Percentiles rank a stretch among this genome's conserved stretches.
Evolutionary conservation across 345 rosid genomes (phyloP).

Genomic region (Eucalyptus erythrocorys): DNA sequence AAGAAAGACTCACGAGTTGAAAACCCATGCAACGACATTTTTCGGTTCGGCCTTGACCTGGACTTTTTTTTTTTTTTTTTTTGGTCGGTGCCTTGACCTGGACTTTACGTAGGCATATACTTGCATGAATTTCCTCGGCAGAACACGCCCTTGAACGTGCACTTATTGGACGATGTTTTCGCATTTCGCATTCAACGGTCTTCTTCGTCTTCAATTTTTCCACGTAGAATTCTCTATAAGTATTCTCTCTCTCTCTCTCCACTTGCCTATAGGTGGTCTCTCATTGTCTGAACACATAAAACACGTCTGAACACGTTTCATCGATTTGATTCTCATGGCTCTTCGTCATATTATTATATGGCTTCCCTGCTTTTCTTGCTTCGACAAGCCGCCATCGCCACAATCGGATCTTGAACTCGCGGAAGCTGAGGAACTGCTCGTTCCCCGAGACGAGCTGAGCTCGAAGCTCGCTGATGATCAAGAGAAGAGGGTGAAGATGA

Average conservation of each 20-base stretch:
- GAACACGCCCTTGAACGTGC: not conserved
- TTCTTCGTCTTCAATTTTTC: not conserved
- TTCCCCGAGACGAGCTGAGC: not conserved
- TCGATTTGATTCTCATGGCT: not conserved
- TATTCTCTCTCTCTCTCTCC: not conserved
- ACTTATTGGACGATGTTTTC: not conserved
- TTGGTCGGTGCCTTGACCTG: no score
- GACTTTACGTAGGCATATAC: not conserved
- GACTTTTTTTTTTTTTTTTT: no score
- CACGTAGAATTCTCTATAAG: not conserved
- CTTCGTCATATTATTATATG: not conserved
- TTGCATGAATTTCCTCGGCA: not conserved
- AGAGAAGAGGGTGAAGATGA: constrained; percentile 7
- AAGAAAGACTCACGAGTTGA: not conserved
- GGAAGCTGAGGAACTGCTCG: not conserved
- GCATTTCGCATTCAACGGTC: not conserved
- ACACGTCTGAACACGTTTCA: not conserved
- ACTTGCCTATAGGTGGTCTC: not conserved
- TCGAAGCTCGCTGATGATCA: not conserved
- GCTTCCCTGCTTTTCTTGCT: not conserved
- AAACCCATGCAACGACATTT: not conserved
- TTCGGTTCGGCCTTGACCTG: not conserved
- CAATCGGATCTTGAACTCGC: not conserved
- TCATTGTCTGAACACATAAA: not conserved
- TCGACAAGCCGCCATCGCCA: not conserved